A percentile compares a stretch with the other conserved stretches of the same genome.
Conservation (phyloP, 768 basidiomycete genomes). For the Zangia roseola region DNA sequence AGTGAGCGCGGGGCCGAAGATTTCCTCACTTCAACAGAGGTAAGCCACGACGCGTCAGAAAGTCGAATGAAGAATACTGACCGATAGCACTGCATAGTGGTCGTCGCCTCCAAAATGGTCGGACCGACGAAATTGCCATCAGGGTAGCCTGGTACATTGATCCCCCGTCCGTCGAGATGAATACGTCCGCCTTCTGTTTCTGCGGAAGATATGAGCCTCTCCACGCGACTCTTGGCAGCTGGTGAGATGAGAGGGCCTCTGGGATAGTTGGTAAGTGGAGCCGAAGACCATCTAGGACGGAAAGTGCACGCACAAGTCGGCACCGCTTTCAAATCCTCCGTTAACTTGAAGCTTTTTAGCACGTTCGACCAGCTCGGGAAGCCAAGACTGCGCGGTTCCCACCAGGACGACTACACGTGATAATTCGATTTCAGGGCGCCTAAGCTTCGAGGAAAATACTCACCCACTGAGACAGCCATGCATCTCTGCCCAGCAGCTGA, state of each 20-base stretch:
- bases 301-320: constrained; percentile 63
- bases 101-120: constrained; percentile 81
- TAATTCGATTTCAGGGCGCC: not conserved
- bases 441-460: constrained; percentile 18
- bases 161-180: constrained; percentile 78
- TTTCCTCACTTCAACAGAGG: constrained; percentile 67
- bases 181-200: constrained; percentile 83
- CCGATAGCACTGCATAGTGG: constrained; percentile 86
- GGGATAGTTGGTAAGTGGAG: not conserved
- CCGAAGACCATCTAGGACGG: not conserved
- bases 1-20: constrained; percentile 89
- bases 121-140: constrained; percentile 95
- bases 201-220: constrained; percentile 69
- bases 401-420: constrained; percentile 65
- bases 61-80: constrained; percentile 35
- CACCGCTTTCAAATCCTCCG: constrained; percentile 85
- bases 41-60: not conserved
- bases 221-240: constrained; percentile 75
- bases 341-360: constrained; percentile 77
- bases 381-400: constrained; percentile 75
- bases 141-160: constrained; percentile 69
- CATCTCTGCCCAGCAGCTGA: constrained; percentile 94
- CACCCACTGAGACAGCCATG: constrained; percentile 93
- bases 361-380: constrained; percentile 82
- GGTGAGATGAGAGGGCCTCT: constrained; percentile 84